Base-by-base conservation (phyloP, 169 alveolate genomes). In the Cryptosporidium sp. region DNA sequence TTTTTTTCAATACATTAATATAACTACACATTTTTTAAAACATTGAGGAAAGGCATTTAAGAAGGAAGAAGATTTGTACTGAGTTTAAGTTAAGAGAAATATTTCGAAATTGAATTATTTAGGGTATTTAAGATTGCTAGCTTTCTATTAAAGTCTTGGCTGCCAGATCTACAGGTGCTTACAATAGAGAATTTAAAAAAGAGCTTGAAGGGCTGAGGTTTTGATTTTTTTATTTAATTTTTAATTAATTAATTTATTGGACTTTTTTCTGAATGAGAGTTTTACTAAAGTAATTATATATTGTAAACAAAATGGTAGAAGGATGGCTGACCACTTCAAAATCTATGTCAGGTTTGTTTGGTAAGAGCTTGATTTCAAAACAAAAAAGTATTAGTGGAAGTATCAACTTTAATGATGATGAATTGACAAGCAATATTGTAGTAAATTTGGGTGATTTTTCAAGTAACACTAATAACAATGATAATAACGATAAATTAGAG, bases 361-460 rank as follows among this genome's bases (percentile, higher is more conserved):
- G 89, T 18, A 80, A 43, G 26, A 39, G 89, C 50, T n/a, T 50
- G 39, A 37, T 65, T 33, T 65, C 50, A 65, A 65, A 65, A 16
- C 41, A 35, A 65, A 65, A 37, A 35, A 31, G 43, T 33, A 37
- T 16, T 50, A 37, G 58, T 43, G 58, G 35, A 48, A 29, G 80
- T 48, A 23, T 41, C 6, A 29, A 29, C 6, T 26, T 26, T 9
- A 62, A 43, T 21, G 68, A 50, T 80, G 68, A 80, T 33, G 65
- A 29, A 5, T 31, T 26, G 9, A 37, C 18, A 37, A 14, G 18
- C n/a, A 16, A 18, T 18, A 62, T 41, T 41, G 48, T 62, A 9
- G 80, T 62, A 2, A 48, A 80, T 41, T 48, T 80, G 50, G 89
- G 89, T n/a, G 89, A 80, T 31, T 80, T 80, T 62, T 65, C 89